Percentiles rank a stretch among this genome's conserved stretches.
These are phyloP conservation scores for Backusella australiensis DNA, from an alignment of 192 early-diverging fungal genomes.

Conservation along the genomic window DNA sequence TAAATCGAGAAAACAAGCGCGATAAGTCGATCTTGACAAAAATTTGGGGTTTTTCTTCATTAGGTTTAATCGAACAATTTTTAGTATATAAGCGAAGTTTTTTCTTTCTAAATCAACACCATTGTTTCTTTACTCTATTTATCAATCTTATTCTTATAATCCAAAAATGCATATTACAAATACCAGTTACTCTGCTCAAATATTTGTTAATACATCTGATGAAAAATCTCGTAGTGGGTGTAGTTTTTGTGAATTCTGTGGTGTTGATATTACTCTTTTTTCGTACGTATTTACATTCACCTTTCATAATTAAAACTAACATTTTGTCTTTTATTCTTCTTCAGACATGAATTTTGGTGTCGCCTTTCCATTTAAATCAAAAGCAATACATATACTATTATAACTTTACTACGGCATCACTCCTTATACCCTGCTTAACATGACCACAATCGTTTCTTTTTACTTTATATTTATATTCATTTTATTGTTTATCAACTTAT, in stretches of 20 bases:
- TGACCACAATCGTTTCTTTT: background rate
- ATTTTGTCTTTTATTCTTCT: background rate
- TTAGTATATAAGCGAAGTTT: background rate
- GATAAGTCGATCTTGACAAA: background rate
- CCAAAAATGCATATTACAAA: background rate
- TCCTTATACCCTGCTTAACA: background rate
- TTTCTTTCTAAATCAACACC: background rate
- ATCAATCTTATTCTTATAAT: background rate
- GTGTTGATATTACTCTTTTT: background rate
- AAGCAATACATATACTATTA: background rate
- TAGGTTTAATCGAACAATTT: background rate
- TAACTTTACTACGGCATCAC: background rate
- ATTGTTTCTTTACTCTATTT: background rate
- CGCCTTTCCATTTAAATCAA: background rate
- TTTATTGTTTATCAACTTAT: background rate
- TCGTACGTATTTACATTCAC: background rate
- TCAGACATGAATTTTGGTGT: constrained; percentile 6
- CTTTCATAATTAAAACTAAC: background rate
- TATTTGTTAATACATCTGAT: background rate
- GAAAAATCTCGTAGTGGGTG: background rate
- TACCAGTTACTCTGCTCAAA: background rate
- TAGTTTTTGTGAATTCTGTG: background rate
- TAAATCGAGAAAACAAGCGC: background rate
- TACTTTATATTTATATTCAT: background rate
- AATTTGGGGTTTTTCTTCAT: background rate